Percentiles rank a stretch among this genome's conserved stretches.
phyloP scores from a whole-genome alignment of 1,139 yeast genomes.

The Pneumocystis canis region DNA sequence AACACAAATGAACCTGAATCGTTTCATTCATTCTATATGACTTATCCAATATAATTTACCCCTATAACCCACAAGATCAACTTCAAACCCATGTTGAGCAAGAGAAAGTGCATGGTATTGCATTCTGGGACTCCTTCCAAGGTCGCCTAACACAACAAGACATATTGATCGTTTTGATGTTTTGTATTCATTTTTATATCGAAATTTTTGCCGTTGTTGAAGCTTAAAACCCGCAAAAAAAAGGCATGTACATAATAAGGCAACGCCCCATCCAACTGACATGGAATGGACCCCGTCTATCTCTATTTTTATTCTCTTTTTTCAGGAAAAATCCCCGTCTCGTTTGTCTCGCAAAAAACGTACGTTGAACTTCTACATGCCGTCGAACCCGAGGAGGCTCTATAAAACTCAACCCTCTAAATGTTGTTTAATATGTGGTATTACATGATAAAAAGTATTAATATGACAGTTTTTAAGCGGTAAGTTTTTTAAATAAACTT shows the following conservation, averaged over 20 bases:
- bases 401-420: not conserved
- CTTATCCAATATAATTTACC: constrained; percentile 29
- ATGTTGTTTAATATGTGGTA: not conserved
- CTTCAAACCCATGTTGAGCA: constrained; percentile 52
- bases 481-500: not conserved
- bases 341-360: not conserved
- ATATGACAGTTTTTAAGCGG: not conserved
- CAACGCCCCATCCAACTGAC: not conserved
- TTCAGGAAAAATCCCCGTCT: not conserved
- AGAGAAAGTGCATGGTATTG: constrained; percentile 77
- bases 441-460: not conserved
- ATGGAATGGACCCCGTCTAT: not conserved
- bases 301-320: not conserved
- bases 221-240: constrained; percentile 1
- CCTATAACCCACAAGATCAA: constrained; percentile 72
- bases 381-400: not conserved
- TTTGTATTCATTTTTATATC: constrained; percentile 13
- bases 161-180: constrained; percentile 39
- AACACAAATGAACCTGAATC: not conserved
- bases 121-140: constrained; percentile 94
- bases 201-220: not conserved
- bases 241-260: not conserved
- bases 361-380: not conserved
- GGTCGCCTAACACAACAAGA: constrained; percentile 77
- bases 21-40: not conserved